Conservation (phyloP, 306 rosid species). For the Rosa persica region DNA sequence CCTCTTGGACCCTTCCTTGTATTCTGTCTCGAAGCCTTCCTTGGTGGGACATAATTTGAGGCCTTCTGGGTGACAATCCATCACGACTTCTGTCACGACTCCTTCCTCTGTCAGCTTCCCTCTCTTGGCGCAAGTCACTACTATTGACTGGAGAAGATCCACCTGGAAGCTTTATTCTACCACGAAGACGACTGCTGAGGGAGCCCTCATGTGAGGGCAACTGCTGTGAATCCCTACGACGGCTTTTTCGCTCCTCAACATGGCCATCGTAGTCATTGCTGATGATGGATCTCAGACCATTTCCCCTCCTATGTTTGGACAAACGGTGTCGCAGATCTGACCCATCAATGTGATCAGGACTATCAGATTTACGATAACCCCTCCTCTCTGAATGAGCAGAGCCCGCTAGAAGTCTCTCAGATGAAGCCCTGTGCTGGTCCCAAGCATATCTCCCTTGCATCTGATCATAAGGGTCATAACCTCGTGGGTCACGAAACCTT, state of each 20-base stretch:
- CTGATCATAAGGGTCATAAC: constrained; percentile 66
- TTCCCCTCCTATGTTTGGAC: constrained; percentile 72
- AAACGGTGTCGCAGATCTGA: constrained; percentile 73
- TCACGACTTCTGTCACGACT: constrained; percentile 45
- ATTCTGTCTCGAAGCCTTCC: constrained; percentile 75
- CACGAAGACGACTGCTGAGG: constrained; percentile 67
- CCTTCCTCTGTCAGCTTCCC: constrained; percentile 64
- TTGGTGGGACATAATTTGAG: constrained; percentile 46
- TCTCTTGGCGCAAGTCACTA: constrained; percentile 45
- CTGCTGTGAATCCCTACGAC: constrained; percentile 53
- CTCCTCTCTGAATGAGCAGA: constrained; percentile 61
- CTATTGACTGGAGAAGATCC: constrained; percentile 38
- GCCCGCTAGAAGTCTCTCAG: constrained; percentile 46
- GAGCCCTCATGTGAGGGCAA: constrained; percentile 53
- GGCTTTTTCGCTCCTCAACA: constrained; percentile 54
- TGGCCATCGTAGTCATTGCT: constrained; percentile 51
- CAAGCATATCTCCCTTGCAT: constrained; percentile 69
- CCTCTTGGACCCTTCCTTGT: constrained; percentile 63
- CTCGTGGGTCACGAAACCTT: constrained; percentile 48
- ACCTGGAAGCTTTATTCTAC: constrained; percentile 76
- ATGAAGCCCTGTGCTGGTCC: constrained; percentile 68
- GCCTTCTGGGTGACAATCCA: constrained; percentile 65
- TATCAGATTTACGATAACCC: constrained; percentile 56
- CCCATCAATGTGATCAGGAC: constrained; percentile 68
- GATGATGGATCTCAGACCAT: constrained; percentile 82